phyloP scores from a whole-genome alignment of 495 filamentous ascomycete genomes.

The Clavariopsis aquatica region DNA sequence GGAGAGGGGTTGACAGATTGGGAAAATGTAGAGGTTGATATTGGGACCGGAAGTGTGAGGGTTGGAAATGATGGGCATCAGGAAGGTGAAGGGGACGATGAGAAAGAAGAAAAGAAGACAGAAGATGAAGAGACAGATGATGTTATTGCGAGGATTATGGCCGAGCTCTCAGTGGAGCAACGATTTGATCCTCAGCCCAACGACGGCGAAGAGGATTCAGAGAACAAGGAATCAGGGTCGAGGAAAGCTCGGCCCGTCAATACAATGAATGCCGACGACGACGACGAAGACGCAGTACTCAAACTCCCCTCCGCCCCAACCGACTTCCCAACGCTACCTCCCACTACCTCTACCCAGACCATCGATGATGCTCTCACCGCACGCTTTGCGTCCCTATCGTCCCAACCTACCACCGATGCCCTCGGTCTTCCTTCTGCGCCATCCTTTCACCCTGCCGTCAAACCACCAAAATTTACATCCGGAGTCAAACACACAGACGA shows the following conservation, averaged over 20 bases:
- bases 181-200: conserved; percentile 28
- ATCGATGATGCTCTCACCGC: conserved; percentile 38
- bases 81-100: conserved; percentile 8
- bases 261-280: not conserved
- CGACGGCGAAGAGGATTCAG: conserved; percentile 2
- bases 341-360: conserved; percentile 27
- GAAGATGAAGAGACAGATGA: conserved; percentile 42
- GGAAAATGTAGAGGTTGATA: conserved; percentile 31
- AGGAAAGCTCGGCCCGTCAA: not conserved
- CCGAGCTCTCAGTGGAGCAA: conserved; percentile 39
- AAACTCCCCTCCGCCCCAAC: conserved; percentile 40
- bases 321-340: conserved; percentile 8
- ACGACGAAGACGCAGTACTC: conserved; percentile 12
- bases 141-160: conserved; percentile 41
- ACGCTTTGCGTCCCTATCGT: conserved; percentile 25
- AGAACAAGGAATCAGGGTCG: not conserved
- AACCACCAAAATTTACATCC: conserved; percentile 39
- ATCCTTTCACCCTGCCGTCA: conserved; percentile 51
- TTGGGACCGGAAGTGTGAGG: conserved; percentile 17
- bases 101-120: conserved; percentile 15
- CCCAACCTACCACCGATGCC: conserved; percentile 1
- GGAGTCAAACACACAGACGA: conserved; percentile 51
- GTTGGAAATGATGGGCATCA: conserved; percentile 10
- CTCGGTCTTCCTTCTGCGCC: conserved; percentile 55
- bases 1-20: conserved; percentile 27